Evolutionary conservation across 768 basidiomycete species (phyloP).

Genomic region (Obba rivulosa): DNA sequence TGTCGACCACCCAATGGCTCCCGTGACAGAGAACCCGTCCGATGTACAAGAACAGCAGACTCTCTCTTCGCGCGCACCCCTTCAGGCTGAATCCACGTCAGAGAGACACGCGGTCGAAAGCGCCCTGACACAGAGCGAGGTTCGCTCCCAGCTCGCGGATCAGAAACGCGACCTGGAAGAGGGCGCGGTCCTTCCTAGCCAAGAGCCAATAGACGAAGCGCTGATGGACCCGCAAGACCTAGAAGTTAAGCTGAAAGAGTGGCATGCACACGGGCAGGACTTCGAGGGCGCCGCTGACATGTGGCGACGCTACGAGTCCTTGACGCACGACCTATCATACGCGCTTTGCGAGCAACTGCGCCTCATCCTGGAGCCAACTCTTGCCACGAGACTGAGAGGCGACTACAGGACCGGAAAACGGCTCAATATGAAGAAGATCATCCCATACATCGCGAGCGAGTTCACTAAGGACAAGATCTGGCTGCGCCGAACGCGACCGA

Average conservation of each 20-base stretch:
- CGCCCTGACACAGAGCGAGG: slow-evolving; percentile 14
- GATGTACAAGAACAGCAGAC: neutral
- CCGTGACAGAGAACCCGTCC: slow-evolving; percentile 1
- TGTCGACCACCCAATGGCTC: neutral
- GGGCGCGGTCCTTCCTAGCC: neutral
- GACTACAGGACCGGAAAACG: slow-evolving; percentile 98
- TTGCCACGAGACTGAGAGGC: slow-evolving; percentile 89
- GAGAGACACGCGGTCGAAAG: slow-evolving; percentile 9
- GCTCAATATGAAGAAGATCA: slow-evolving; percentile 98
- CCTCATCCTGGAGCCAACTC: slow-evolving; percentile 91
- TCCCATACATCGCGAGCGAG: slow-evolving; percentile 96
- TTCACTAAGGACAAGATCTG: slow-evolving; percentile 99
- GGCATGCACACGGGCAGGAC: slow-evolving; percentile 58
- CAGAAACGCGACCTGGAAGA: too few species aligned
- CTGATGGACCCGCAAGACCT: slow-evolving; percentile 19
- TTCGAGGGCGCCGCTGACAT: slow-evolving; percentile 57
- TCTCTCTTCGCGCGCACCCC: neutral
- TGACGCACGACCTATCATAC: slow-evolving; percentile 89
- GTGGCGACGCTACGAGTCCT: slow-evolving; percentile 89
- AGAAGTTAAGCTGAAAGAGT: slow-evolving; percentile 52
- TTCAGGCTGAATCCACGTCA: slow-evolving; percentile 7
- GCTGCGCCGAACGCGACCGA: slow-evolving; percentile 91
- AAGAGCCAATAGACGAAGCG: slow-evolving; percentile 21
- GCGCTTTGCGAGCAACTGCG: slow-evolving; percentile 94
- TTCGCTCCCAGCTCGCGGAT: slow-evolving; percentile 7